Conservation (phyloP, 2,329 filamentous ascomycete genomes). For the Botrytis galanthina region DNA sequence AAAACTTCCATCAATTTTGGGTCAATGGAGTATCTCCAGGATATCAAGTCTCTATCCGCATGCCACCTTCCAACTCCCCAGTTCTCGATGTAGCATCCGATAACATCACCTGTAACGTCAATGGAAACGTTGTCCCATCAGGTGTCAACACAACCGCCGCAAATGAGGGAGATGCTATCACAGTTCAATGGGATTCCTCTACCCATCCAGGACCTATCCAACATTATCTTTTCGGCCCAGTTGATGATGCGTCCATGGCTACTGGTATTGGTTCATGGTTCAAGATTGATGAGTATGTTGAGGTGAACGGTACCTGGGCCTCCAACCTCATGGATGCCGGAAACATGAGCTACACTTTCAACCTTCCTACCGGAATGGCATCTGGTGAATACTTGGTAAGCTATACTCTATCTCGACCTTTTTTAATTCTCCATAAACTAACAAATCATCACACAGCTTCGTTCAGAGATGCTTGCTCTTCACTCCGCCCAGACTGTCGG, state of each 20-base stretch:
- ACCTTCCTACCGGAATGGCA: slow-evolving; percentile 28
- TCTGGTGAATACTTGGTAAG: slow-evolving; percentile 32
- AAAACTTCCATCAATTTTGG: slow-evolving; percentile 46
- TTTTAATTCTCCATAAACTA: neutral
- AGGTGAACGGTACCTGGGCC: slow-evolving; percentile 36
- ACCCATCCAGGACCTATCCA: slow-evolving; percentile 43
- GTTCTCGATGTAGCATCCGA: slow-evolving; percentile 47
- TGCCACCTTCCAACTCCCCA: slow-evolving; percentile 51
- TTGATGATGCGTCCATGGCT: slow-evolving; percentile 32
- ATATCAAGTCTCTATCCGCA: slow-evolving; percentile 42
- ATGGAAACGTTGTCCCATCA: slow-evolving; percentile 37
- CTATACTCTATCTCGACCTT: too few species aligned
- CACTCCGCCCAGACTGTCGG: slow-evolving; percentile 29
- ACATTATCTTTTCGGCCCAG: slow-evolving; percentile 41
- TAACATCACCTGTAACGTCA: slow-evolving; percentile 50
- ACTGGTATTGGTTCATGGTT: slow-evolving; percentile 38
- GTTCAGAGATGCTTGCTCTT: slow-evolving; percentile 34
- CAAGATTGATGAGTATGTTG: slow-evolving; percentile 38
- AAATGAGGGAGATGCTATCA: slow-evolving; percentile 40
- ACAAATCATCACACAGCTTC: slow-evolving; percentile 20
- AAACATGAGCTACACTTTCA: slow-evolving; percentile 33
- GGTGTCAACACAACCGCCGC: slow-evolving; percentile 39
- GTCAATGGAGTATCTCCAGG: slow-evolving; percentile 42
- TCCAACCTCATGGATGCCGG: slow-evolving; percentile 35
- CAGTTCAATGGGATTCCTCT: slow-evolving; percentile 43